A percentile compares a stretch with the other conserved stretches of the same genome.
Evolutionary conservation across 2,329 filamentous ascomycete genomes (phyloP).

Genomic region (Neopestalotiopsis sp.): DNA sequence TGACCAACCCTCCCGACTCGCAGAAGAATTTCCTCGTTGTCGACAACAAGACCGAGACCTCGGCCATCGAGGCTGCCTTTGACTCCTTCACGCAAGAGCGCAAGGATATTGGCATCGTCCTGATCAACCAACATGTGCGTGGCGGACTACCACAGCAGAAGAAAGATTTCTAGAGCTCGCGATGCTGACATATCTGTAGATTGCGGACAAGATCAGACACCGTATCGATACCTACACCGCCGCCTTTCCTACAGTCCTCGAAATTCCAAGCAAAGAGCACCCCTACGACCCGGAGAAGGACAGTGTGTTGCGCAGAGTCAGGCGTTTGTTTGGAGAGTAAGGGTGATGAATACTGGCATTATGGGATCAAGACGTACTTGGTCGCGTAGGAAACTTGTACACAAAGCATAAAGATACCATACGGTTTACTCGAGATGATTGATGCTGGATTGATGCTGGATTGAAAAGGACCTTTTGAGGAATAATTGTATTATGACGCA

Average conservation of each 20-base stretch:
- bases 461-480: constrained; percentile 21
- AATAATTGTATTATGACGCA: constrained; percentile 20
- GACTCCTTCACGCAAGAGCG: constrained; percentile 85
- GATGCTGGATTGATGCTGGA: constrained; percentile 21
- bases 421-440: constrained; percentile 9
- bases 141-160: neutral
- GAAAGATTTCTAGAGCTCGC: neutral
- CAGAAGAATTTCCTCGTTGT: constrained; percentile 99
- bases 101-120: constrained; percentile 94
- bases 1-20: constrained; percentile 84
- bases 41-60: constrained; percentile 88
- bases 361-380: neutral
- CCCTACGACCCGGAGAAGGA: constrained; percentile 99
- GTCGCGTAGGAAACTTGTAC: constrained; percentile 22
- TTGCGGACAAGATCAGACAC: constrained; percentile 92
- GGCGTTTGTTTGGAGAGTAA: constrained; percentile 72
- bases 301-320: constrained; percentile 89
- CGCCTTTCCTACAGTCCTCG: constrained; percentile 93
- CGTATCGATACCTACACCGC: constrained; percentile 90
- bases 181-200: constrained; percentile 55
- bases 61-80: constrained; percentile 88
- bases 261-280: constrained; percentile 98
- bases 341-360: neutral
- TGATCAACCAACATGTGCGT: constrained; percentile 96
- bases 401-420: constrained; percentile 21